Conservation (phyloP, 164 flowering plant species). For the Euptelea pleiosperma region DNA sequence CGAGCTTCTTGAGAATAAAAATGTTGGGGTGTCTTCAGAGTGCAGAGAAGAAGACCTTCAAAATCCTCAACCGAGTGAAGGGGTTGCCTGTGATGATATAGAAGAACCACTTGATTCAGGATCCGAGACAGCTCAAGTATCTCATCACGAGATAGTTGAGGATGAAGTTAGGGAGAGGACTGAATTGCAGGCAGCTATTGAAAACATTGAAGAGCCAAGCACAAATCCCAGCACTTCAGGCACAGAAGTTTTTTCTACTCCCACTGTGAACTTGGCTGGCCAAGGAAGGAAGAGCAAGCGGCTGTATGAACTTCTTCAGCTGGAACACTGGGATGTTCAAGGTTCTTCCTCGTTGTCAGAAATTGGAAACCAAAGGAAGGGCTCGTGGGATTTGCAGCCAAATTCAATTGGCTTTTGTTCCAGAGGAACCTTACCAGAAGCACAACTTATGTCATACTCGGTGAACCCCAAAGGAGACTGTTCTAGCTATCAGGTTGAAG, state of each 20-base stretch:
- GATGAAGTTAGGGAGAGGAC: constrained; percentile 18
- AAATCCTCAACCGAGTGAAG: constrained; percentile 19
- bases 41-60: constrained; percentile 15
- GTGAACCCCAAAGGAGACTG: constrained; percentile 19
- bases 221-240: constrained; percentile 15
- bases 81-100: constrained; percentile 7
- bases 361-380: constrained; percentile 16
- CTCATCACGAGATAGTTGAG: constrained; percentile 38
- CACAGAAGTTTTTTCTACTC: constrained; percentile 18
- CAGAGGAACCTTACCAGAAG: constrained; percentile 20
- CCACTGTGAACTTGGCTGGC: constrained; percentile 30
- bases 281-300: constrained; percentile 51
- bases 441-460: constrained; percentile 21
- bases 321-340: constrained; percentile 38
- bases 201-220: constrained; percentile 6
- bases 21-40: constrained; percentile 14
- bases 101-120: constrained; percentile 18
- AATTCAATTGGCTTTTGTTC: constrained; percentile 16
- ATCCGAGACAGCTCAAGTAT: constrained; percentile 9
- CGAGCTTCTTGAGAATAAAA: constrained; percentile 16
- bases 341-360: constrained; percentile 21
- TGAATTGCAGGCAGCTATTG: constrained; percentile 11
- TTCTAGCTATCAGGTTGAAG: constrained; percentile 26
- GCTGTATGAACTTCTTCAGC: constrained; percentile 56
- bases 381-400: constrained; percentile 17